Base-by-base conservation (phyloP, 106 monocot genomes). In the Apostasia ramifera region DNA sequence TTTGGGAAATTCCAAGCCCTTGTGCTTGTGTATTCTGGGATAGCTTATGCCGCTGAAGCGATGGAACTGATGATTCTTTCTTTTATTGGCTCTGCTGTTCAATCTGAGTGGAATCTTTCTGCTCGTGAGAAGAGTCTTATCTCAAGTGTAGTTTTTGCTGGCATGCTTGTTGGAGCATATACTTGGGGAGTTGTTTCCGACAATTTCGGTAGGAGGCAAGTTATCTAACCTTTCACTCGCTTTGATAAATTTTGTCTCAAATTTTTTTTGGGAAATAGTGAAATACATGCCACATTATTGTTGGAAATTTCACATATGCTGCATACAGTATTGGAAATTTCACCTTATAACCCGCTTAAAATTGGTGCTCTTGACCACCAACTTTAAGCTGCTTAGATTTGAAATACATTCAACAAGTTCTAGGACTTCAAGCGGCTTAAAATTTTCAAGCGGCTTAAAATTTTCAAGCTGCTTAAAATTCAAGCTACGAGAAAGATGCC, bases 1-100 rank as follows among this genome's bases (percentile, higher is more conserved):
- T 92, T 92, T 47, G 92, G 87, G 43, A 82, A 55, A 40, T 92
- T 85, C 74, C 92, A 92, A 70, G 75, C 76, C 50, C 73, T 88
- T 0, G 78, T 81, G 58, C 83, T 92, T 10, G 77, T 68, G 13
- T 92, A 88, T 66, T 70, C 88, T 0, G 88, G 88, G 41, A 74
- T 92, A 77, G 92, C 85, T 0, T 88, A 78, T 77, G 64, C 77
- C 4, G 76, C 85, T 13, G 92, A 92, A 63, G 92, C 92, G 2
- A 88, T 92, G 87, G 92, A 92, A 59, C 60, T 85, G 66, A 92
- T 92, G 92, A 78, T 92, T 47, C 85, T 92, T 0, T 92, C 92
- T 0, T 92, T 92, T 52, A 76, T 92, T 5, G 92, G 88, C 1
- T 74, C 78, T 2, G 54, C 88, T 5, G 83, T 92, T 57, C 78